Evolutionary conservation across 306 rosid species (phyloP).

Genomic region (Cicer cuneatum): DNA sequence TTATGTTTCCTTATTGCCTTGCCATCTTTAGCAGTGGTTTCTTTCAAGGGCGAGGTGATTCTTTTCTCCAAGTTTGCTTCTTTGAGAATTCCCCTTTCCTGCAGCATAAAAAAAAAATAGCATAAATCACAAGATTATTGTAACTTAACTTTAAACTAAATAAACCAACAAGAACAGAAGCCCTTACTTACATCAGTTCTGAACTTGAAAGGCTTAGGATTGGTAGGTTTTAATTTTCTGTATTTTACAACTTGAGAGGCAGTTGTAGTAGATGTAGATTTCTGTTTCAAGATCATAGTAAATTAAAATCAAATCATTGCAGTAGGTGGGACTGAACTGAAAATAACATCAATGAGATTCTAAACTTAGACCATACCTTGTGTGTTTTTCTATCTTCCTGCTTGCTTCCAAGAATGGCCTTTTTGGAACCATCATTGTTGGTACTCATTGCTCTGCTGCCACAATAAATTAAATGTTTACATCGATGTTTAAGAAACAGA

Average conservation of each 20-base stretch:
- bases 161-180: slow-evolving; percentile 37
- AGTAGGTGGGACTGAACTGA: not conserved
- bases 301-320: slow-evolving; percentile 14
- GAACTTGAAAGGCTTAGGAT: slow-evolving; percentile 94
- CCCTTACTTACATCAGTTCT: slow-evolving; percentile 82
- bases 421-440: slow-evolving; percentile 31
- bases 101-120: slow-evolving; percentile 34
- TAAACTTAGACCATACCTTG: slow-evolving; percentile 56
- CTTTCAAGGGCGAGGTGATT: slow-evolving; percentile 55
- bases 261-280: slow-evolving; percentile 44
- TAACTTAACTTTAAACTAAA: not conserved
- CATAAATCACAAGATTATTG: slow-evolving; percentile 16
- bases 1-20: slow-evolving; percentile 50
- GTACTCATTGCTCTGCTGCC: slow-evolving; percentile 52
- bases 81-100: slow-evolving; percentile 93
- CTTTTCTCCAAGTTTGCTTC: slow-evolving; percentile 84
- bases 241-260: slow-evolving; percentile 66
- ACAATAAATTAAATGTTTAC: slow-evolving; percentile 12
- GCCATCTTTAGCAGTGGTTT: slow-evolving; percentile 51
- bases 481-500: slow-evolving; percentile 23
- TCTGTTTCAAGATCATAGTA: slow-evolving; percentile 54
- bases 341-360: slow-evolving; percentile 25
- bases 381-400: slow-evolving; percentile 51
- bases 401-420: slow-evolving; percentile 55
- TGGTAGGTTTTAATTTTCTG: slow-evolving; percentile 77